Evolutionary conservation across 1,139 yeast species (phyloP).

Genomic region (Geotrichum phurueaensis): DNA sequence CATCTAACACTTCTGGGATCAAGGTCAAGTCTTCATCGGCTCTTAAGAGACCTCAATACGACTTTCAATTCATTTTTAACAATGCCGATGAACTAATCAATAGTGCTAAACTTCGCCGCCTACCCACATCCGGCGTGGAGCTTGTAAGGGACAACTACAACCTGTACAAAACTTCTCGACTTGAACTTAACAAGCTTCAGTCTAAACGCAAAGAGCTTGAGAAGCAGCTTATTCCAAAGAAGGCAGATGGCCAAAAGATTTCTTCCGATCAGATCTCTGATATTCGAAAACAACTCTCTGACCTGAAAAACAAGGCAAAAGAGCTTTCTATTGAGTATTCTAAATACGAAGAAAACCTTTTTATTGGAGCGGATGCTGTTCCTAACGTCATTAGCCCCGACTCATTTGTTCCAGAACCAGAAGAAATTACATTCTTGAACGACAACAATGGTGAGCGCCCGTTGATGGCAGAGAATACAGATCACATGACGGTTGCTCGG

Average conservation of each 20-base stretch:
- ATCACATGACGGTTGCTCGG: conserved; percentile 65
- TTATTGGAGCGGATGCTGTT: conserved; percentile 29
- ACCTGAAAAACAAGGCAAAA: conserved; percentile 21
- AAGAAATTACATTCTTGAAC: conserved; percentile 26
- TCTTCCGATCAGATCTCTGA: background rate
- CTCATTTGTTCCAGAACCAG: conserved; percentile 44
- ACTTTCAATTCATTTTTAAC: conserved; percentile 37
- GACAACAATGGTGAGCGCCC: conserved; percentile 20
- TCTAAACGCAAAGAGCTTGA: conserved; percentile 12
- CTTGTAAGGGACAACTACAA: conserved; percentile 12
- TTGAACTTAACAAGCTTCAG: conserved; percentile 14
- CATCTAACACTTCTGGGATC: conserved; percentile 7
- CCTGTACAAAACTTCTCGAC: conserved; percentile 3
- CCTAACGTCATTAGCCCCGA: conserved; percentile 60
- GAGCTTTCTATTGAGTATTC: conserved; percentile 35
- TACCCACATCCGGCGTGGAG: conserved; percentile 12
- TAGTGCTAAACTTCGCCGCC: conserved; percentile 14
- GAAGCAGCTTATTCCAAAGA: background rate
- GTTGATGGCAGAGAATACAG: conserved; percentile 31
- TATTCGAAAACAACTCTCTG: conserved; percentile 1
- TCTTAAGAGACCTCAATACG: conserved; percentile 41
- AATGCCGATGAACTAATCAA: conserved; percentile 11
- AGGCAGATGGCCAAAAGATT: background rate
- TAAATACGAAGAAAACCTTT: conserved; percentile 32
- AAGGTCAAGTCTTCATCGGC: conserved; percentile 19